A percentile compares a stretch with the other conserved stretches of the same genome.
These are phyloP conservation scores for Tuber indicum DNA, from an alignment of 495 filamentous ascomycete genomes.

Conservation along the genomic window DNA sequence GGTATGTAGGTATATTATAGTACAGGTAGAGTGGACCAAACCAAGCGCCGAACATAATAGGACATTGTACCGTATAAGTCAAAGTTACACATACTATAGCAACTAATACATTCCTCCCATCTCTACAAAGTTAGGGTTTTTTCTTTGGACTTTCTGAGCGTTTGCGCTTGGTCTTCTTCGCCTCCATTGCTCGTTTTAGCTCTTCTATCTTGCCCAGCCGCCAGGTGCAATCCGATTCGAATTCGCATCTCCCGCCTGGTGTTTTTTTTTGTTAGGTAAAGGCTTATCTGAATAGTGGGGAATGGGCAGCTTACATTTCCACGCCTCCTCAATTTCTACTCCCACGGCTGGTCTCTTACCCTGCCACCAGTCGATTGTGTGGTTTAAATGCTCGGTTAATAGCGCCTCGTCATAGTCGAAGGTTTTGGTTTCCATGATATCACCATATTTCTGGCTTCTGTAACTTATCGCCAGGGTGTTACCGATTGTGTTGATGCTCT, in stretches of 20 bases:
- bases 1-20: neutral
- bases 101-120: neutral
- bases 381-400: constrained; percentile 58
- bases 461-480: constrained; percentile 61
- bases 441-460: constrained; percentile 48
- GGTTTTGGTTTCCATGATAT: constrained; percentile 59
- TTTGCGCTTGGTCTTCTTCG: constrained; percentile 60
- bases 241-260: constrained; percentile 48
- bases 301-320: constrained; percentile 62
- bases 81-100: neutral
- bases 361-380: constrained; percentile 79
- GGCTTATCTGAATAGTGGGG: constrained; percentile 35
- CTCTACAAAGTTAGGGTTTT: neutral
- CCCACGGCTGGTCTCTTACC: constrained; percentile 71
- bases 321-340: constrained; percentile 80
- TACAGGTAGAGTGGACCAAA: neutral
- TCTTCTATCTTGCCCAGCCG: constrained; percentile 55
- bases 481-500: constrained; percentile 52
- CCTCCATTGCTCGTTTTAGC: constrained; percentile 58
- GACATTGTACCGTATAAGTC: neutral
- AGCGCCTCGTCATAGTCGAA: constrained; percentile 61
- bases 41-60: neutral
- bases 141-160: neutral
- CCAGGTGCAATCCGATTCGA: constrained; percentile 53
- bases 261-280: constrained; percentile 11